A percentile compares a stretch with the other conserved stretches of the same genome.
These are phyloP conservation scores for Saturnispora diversa DNA, from an alignment of 805 yeast species.

Conservation along the genomic window DNA sequence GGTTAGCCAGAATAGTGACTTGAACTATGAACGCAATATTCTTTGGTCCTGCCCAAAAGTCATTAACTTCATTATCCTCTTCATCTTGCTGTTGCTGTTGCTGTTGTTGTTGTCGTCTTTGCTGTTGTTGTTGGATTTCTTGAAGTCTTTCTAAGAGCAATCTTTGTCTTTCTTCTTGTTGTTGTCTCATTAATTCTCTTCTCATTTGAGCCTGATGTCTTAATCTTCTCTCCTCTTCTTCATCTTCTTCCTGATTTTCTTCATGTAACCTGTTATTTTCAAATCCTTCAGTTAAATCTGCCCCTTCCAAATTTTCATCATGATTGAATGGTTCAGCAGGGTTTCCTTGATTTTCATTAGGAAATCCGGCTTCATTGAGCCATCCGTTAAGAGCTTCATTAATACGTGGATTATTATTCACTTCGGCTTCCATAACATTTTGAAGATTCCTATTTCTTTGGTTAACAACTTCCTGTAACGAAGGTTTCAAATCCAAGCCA, in stretches of 20 bases:
- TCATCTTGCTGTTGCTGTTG: constrained; percentile 6
- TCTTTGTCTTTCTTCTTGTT: constrained; percentile 9
- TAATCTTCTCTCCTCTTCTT: neutral
- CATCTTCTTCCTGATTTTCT: neutral
- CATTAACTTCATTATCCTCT: constrained; percentile 9
- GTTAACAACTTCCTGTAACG: neutral
- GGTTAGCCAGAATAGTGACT: constrained; percentile 20
- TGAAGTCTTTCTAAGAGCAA: constrained; percentile 6
- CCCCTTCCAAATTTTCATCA: no score
- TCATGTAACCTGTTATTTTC: neutral
- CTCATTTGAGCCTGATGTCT: constrained; percentile 12
- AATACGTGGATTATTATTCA: no score
- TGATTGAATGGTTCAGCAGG: no score
- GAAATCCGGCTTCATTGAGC: no score
- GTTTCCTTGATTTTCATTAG: no score
- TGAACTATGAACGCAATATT: constrained; percentile 16
- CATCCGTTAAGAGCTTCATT: no score
- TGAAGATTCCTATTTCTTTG: constrained; percentile 20
- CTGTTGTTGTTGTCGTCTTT: constrained; percentile 2
- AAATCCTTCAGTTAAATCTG: neutral
- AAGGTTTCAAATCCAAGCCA: constrained; percentile 45
- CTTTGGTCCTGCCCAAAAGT: constrained; percentile 12
- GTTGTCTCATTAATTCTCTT: constrained; percentile 18
- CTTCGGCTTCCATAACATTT: neutral
- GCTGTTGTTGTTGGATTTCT: constrained; percentile 1